Evolutionary conservation across 73 alveolate species (phyloP).

Genomic region (Paramecium octaurelia): DNA sequence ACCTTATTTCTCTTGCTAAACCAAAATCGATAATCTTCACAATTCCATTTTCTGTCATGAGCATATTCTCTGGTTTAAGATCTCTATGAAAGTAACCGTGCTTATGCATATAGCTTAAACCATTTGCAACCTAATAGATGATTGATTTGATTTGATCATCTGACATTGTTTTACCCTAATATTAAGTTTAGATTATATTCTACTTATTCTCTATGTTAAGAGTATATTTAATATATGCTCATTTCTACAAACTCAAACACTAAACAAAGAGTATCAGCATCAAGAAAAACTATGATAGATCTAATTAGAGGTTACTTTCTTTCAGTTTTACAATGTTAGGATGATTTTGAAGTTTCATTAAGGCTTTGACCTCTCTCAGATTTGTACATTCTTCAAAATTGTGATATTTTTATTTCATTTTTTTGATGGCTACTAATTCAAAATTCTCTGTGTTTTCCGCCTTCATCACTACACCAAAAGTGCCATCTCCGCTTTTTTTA

Average conservation of each 20-base stretch:
- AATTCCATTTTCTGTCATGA: conserved; percentile 74
- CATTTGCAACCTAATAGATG: conserved; percentile 87
- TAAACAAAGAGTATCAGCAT: conserved; percentile 86
- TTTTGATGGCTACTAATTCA: conserved; percentile 90
- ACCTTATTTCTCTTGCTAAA: conserved; percentile 92
- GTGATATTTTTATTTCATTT: conserved; percentile 83
- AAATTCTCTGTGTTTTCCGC: conserved; percentile 76
- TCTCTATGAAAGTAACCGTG: conserved; percentile 99
- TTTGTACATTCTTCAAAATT: conserved; percentile 90
- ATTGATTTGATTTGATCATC: conserved; percentile 80
- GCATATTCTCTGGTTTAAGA: conserved; percentile 94
- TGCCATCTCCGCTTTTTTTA: conserved; percentile 90
- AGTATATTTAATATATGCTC: conserved; percentile 86
- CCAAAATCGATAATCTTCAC: conserved; percentile 98
- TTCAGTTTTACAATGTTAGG: conserved; percentile 86
- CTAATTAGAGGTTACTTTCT: conserved; percentile 75
- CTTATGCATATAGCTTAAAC: conserved; percentile 99
- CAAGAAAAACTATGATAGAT: conserved; percentile 38
- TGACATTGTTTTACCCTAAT: conserved; percentile 74
- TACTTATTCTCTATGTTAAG: conserved; percentile 30
- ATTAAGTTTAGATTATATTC: background rate
- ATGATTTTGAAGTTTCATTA: conserved; percentile 81
- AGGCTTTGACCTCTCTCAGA: conserved; percentile 83
- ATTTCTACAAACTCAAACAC: conserved; percentile 92
- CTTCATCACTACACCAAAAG: conserved; percentile 85